Evolutionary conservation across 257 asterid species (phyloP).

Genomic region (Solanum lycopersicoides): DNA sequence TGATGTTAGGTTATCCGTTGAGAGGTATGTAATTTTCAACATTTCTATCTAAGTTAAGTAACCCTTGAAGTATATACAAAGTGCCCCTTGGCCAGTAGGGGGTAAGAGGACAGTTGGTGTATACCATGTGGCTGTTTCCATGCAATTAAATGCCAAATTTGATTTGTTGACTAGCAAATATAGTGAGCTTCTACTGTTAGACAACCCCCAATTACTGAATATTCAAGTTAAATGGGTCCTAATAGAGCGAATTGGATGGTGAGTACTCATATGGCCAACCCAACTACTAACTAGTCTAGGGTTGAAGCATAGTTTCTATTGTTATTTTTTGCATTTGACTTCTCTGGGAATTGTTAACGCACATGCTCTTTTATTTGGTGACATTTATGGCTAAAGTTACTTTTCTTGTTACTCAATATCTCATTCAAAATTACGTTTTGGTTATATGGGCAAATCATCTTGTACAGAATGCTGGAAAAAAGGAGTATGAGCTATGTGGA

Average conservation of each 20-base stretch:
- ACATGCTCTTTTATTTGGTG: not conserved
- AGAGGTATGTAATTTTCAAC: slow-evolving; percentile 33
- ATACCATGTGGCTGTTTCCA: not conserved
- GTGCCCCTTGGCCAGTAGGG: not conserved
- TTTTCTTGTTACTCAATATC: not conserved
- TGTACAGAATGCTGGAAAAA: slow-evolving; percentile 80
- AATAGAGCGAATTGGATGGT: not conserved
- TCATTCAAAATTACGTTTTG: not conserved
- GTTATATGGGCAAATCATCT: not conserved
- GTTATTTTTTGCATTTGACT: not conserved
- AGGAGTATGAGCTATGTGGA: slow-evolving; percentile 89
- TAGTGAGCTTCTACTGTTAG: not conserved
- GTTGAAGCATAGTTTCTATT: not conserved
- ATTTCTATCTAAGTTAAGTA: not conserved
- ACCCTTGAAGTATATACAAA: not conserved
- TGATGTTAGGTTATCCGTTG: slow-evolving; percentile 63
- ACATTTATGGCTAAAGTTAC: not conserved
- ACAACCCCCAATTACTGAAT: not conserved
- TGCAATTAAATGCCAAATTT: not conserved
- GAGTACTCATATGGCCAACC: not conserved
- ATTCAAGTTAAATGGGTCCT: not conserved
- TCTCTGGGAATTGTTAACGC: not conserved
- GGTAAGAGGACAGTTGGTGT: not conserved
- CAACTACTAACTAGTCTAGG: not conserved
- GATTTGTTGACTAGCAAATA: not conserved